These are phyloP conservation scores for Fusarium incarnatum DNA, from an alignment of 2,329 filamentous ascomycete species.

Conservation along the genomic window DNA sequence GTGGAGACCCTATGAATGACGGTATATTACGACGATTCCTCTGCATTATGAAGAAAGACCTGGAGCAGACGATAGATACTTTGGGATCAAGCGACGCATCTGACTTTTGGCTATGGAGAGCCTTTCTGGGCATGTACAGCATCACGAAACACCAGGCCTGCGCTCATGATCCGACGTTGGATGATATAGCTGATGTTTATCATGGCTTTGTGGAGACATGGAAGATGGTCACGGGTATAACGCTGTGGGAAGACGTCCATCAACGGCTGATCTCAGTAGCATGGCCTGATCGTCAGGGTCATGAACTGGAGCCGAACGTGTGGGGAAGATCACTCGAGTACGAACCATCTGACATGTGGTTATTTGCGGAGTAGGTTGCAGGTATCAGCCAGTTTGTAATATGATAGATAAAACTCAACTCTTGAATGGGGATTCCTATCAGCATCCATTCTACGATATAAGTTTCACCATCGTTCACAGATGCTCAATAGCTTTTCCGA, in stretches of 20 bases:
- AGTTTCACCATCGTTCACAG: background rate
- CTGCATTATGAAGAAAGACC: constrained; percentile 17
- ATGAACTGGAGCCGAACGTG: background rate
- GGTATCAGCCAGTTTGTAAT: background rate
- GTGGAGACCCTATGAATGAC: constrained; percentile 3
- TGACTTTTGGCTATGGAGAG: constrained; percentile 39
- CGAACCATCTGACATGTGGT: background rate
- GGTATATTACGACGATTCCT: constrained; percentile 18
- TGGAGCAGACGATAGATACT: background rate
- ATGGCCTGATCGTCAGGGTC: constrained; percentile 12
- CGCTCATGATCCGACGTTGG: background rate
- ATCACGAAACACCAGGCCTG: constrained; percentile 5
- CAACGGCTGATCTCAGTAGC: constrained; percentile 1
- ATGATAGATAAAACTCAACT: constrained; percentile 1
- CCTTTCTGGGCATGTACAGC: constrained; percentile 31
- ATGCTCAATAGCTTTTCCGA: background rate
- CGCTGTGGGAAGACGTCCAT: constrained; percentile 15
- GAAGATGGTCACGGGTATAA: background rate
- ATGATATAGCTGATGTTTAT: background rate
- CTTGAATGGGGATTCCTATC: background rate
- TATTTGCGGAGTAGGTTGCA: background rate
- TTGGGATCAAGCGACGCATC: background rate
- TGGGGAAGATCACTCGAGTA: constrained; percentile 4
- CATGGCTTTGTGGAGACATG: constrained; percentile 8
- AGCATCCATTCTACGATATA: background rate